Evolutionary conservation across 495 filamentous ascomycete genomes (phyloP), one percentile per base, ranked within the genome.

Genomic region (Penicillium paradoxum): DNA sequence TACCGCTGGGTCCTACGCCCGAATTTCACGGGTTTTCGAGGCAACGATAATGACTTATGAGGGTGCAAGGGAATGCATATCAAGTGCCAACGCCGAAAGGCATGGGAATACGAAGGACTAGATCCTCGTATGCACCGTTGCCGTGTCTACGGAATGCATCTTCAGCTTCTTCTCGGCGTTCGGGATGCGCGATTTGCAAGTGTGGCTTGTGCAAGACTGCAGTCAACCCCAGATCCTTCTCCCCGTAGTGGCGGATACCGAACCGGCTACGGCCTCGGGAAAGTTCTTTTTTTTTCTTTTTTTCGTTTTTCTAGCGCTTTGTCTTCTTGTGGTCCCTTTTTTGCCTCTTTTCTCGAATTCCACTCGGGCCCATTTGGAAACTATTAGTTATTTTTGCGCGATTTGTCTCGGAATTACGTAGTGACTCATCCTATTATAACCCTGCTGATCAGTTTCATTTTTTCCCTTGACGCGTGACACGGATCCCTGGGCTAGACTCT

Each of bases 241-340:
- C 54, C 41, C 56, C 59, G 58, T 45, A 63, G 63, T 51, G 62
- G 62, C 59, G 60, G 62, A 65, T 63, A 54, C 63, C 63, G 63
- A 63, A 47, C 57, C 63, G 59, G 60, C 40, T 55, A 40, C 47
- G 58, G 55, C 41, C 54, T 66, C 60, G 60, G 57, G 53, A 55
- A 37, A 27, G 7, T 29, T 32, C 34, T 30, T 42, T 54, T 43
- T 51, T n/a, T n/a, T n/a, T n/a, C n/a, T n/a, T n/a, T n/a, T 39
- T 32, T 15, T 25, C 9, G 8, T 24, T 41, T 42, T 30, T 51
- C 24, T 24, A 3, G 41, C 40, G 24, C 42, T 3, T 21, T 53
- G 30, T 30, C 33, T 21, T 48, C 53, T 44, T 53, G 25, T 33
- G 10, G 10, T 11, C n/a, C 14, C 36, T 29, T 32, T 34, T 29